Conservation (phyloP, 1,284 basidiomycete genomes). For the Puccinia triticina region DNA sequence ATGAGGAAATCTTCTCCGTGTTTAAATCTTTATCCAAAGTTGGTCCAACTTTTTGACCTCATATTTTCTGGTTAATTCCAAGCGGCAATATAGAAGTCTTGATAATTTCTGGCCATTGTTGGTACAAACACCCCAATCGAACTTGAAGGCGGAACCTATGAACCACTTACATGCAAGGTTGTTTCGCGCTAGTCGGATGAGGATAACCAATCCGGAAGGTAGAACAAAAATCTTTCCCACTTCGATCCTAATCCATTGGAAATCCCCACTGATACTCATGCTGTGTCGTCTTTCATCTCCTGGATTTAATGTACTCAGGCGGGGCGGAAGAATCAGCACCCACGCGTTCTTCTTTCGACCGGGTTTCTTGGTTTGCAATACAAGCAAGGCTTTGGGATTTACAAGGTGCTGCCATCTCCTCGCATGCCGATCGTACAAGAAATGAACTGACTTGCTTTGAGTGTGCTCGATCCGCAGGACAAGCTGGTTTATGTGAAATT, state of each 20-base stretch:
- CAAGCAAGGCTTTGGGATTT: slow-evolving; percentile 49
- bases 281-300: neutral
- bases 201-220: slow-evolving; percentile 20
- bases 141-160: slow-evolving; percentile 29
- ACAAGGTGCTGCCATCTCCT: slow-evolving; percentile 24
- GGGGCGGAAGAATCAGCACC: neutral
- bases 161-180: slow-evolving; percentile 31
- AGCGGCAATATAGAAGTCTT: too few species aligned
- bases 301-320: neutral
- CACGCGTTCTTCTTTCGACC: slow-evolving; percentile 36
- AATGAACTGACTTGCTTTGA: neutral
- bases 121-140: neutral
- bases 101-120: neutral
- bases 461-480: slow-evolving; percentile 22
- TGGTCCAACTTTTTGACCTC: neutral
- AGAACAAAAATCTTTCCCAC: neutral
- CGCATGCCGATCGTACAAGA: neutral
- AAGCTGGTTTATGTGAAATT: slow-evolving; percentile 42
- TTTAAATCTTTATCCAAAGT: slow-evolving; percentile 33
- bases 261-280: neutral
- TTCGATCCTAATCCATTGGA: neutral
- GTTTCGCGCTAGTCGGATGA: slow-evolving; percentile 41
- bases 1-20: slow-evolving; percentile 45
- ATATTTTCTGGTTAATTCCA: neutral
- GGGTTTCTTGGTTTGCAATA: slow-evolving; percentile 49